Base-by-base conservation (phyloP, 805 yeast species). In the Nakazawaea siamensis region DNA sequence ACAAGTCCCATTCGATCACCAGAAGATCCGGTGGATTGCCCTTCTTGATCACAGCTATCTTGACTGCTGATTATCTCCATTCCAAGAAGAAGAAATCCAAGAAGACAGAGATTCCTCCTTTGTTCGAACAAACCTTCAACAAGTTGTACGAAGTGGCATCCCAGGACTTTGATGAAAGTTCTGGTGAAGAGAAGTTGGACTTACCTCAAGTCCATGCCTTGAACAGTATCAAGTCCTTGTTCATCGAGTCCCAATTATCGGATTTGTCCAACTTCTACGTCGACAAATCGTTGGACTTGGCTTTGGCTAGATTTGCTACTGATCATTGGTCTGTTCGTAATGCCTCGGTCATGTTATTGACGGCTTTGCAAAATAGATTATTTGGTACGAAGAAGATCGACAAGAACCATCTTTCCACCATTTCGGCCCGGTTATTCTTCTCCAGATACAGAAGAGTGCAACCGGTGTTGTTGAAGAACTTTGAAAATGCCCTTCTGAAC, bases 1-100 rank as follows among this genome's bases (percentile, higher is more conserved):
- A 62, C 1, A 73, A 70, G 45, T 64, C 80, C 0, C 88, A 85
- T 47, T 69, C 72, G 30, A 80, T 88, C 34, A 82, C 95, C 0
- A 69, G 97, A 51, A 66, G 97, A 43, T 87, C 97, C 1, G 97
- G 95, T 2, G 97, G 97, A 0, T 57, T 92, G 13, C 97, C 97
- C 2, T 80, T 63, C 46, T 60, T 90, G 34, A 64, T 90, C 11
- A 70, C 92, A 1, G 92, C 83, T 1, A 70, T 85, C 13, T 60
- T 88, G n/a, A 63, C 74, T 1, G 71, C 86, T 0, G 66, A 60
- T 21, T 48, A 46, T 1, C 47, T 50, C 4, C 18, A 17, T 18
- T 9, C 24, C 16, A 32, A 38, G 30, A 29, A 28, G 24, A 31
- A 31, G 26, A 16, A 18, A 15, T n/a, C 14, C 6, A 17, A 18